These are phyloP conservation scores for Holtermannia corniformis DNA, from an alignment of 768 basidiomycete genomes.

Conservation along the genomic window DNA sequence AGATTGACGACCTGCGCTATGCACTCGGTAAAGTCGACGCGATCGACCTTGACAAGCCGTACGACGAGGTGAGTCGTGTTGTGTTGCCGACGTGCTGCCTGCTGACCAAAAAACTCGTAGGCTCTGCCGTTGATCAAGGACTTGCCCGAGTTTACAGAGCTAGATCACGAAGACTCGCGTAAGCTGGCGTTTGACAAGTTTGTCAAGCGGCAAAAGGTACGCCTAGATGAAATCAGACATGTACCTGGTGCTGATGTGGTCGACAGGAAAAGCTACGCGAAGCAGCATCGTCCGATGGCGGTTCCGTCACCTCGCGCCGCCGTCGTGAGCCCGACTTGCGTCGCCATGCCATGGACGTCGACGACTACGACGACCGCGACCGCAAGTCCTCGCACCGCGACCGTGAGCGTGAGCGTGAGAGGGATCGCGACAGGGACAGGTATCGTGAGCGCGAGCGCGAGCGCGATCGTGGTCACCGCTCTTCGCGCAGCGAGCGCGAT, in stretches of 20 bases:
- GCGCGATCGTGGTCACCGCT: conserved; percentile 7
- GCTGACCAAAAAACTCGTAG: conserved; percentile 45
- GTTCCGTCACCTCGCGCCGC: conserved; percentile 10
- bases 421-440: conserved; percentile 15
- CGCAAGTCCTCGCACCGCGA: conserved; percentile 3
- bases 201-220: conserved; percentile 79
- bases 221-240: conserved; percentile 4
- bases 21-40: conserved; percentile 80
- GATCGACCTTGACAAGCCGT: conserved; percentile 62
- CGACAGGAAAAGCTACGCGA: conserved; percentile 62
- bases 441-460: conserved; percentile 24
- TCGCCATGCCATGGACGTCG: conserved; percentile 2
- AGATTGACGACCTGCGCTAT: conserved; percentile 92
- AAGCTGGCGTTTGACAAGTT: conserved; percentile 77
- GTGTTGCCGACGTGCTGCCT: conserved; percentile 1
- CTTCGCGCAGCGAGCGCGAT: conserved; percentile 36
- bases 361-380: conserved; percentile 1
- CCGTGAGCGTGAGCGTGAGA: conserved; percentile 17
- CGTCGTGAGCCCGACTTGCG: conserved; percentile 6
- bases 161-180: conserved; percentile 76
- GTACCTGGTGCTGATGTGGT: neutral
- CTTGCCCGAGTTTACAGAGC: conserved; percentile 72
- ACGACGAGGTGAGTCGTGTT: conserved; percentile 61
- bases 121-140: conserved; percentile 66
- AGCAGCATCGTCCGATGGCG: conserved; percentile 28